Evolutionary conservation across 768 basidiomycete genomes (phyloP).

Genomic region (Rubroboletus satanas): DNA sequence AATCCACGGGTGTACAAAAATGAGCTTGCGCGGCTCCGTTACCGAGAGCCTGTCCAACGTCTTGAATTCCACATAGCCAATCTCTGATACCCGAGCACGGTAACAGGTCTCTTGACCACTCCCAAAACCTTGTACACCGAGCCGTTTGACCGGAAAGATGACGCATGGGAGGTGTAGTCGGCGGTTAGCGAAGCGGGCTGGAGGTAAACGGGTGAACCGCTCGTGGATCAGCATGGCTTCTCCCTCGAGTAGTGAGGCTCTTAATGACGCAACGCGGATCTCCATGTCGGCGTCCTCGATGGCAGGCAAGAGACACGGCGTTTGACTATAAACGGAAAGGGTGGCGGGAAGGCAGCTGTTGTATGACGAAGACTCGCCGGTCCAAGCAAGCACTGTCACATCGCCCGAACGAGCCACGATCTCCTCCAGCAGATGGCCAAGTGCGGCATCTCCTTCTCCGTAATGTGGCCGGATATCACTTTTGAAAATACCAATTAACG

Average conservation of each 20-base stretch:
- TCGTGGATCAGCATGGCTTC: neutral
- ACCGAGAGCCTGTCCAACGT: neutral
- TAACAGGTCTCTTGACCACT: neutral
- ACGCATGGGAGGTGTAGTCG: constrained; percentile 11
- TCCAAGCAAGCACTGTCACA: constrained; percentile 3
- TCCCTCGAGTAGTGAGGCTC: neutral
- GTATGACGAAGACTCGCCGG: constrained; percentile 1
- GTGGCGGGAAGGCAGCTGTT: constrained; percentile 10
- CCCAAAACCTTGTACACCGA: neutral
- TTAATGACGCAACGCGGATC: neutral
- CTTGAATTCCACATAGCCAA: constrained; percentile 4
- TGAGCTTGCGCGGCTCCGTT: constrained; percentile 1
- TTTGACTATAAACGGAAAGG: neutral
- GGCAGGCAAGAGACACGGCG: no score
- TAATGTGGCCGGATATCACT: constrained; percentile 6
- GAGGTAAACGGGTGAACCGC: neutral
- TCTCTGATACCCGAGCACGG: neutral
- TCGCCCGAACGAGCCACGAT: constrained; percentile 5
- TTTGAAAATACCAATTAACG: constrained; percentile 11
- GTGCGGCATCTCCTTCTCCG: neutral
- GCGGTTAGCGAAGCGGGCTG: neutral
- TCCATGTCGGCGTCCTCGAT: neutral
- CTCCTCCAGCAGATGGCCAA: constrained; percentile 8
- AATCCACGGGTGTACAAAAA: constrained; percentile 14
- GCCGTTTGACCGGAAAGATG: constrained; percentile 1